Conservation (phyloP, 2,329 filamentous ascomycete species). For the Lasiodiplodia sp. region DNA sequence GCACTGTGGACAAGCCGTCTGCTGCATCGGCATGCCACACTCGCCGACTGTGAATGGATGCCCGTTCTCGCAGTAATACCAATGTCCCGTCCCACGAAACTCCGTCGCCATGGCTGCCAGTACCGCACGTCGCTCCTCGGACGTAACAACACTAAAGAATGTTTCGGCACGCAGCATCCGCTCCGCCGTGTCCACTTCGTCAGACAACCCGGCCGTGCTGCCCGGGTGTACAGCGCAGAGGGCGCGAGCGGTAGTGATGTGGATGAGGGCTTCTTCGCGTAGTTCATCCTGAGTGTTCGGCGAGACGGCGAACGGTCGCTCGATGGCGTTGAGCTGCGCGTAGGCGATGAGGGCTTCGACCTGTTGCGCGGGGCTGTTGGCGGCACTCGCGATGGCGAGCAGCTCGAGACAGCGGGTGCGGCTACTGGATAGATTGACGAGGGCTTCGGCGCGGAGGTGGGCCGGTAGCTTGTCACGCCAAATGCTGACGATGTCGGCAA, state of each 20-base stretch:
- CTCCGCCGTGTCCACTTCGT: constrained; percentile 56
- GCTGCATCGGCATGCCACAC: constrained; percentile 71
- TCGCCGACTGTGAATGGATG: constrained; percentile 70
- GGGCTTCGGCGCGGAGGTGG: constrained; percentile 28
- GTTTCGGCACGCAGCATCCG: constrained; percentile 20
- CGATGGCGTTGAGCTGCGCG: constrained; percentile 57
- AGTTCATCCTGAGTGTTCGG: constrained; percentile 31
- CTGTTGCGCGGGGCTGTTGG: constrained; percentile 52
- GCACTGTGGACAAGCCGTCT: constrained; percentile 69
- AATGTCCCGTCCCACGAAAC: constrained; percentile 59
- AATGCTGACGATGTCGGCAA: constrained; percentile 53
- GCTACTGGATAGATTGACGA: constrained; percentile 43
- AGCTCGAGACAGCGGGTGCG: constrained; percentile 50
- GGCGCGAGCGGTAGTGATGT: not conserved
- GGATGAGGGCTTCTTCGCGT: constrained; percentile 15
- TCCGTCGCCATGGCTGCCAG: constrained; percentile 55
- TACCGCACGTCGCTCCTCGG: constrained; percentile 31
- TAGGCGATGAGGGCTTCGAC: constrained; percentile 61
- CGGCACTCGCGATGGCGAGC: constrained; percentile 42
- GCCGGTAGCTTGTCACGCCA: constrained; percentile 27
- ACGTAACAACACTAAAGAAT: constrained; percentile 18
- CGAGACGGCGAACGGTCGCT: constrained; percentile 35
- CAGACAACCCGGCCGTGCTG: constrained; percentile 38
- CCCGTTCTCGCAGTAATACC: constrained; percentile 66
- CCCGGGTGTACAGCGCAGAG: constrained; percentile 6